These are phyloP conservation scores for Ascochyta lentis DNA, from an alignment of 2,329 filamentous ascomycete genomes.

Conservation along the genomic window DNA sequence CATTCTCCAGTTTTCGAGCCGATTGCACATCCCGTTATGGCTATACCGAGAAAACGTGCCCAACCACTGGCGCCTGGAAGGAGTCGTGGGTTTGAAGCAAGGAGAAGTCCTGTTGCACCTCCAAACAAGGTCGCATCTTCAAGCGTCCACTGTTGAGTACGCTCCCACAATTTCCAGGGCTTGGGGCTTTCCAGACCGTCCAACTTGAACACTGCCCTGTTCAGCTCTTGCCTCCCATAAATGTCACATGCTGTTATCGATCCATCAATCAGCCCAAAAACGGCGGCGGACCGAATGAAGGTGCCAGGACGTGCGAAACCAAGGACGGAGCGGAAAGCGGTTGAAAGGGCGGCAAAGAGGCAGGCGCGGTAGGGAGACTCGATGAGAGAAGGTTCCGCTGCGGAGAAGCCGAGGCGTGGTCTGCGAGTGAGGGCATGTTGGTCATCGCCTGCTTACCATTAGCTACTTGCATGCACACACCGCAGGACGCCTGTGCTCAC, in stretches of 20 bases:
- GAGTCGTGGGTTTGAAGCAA: conserved; percentile 23
- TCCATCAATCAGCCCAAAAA: conserved; percentile 20
- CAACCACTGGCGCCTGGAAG: conserved; percentile 27
- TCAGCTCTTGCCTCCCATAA: conserved; percentile 25
- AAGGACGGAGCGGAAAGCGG: conserved; percentile 21
- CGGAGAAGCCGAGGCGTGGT: conserved; percentile 11
- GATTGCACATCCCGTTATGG: conserved; percentile 24
- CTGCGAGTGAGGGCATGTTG: conserved; percentile 23
- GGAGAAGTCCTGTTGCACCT: conserved; percentile 20
- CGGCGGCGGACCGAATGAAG: conserved; percentile 22
- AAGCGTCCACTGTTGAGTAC: conserved; percentile 23
- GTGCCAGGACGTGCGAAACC: conserved; percentile 27
- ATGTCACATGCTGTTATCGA: conserved; percentile 11
- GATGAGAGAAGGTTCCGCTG: conserved; percentile 14
- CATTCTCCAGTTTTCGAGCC: conserved; percentile 11
- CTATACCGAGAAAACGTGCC: conserved; percentile 25
- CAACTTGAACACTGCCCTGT: conserved; percentile 28
- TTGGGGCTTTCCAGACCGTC: conserved; percentile 22
- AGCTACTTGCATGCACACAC: not conserved
- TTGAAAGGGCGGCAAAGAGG: conserved; percentile 15
- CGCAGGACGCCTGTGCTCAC: conserved; percentile 1
- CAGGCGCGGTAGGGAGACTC: conserved; percentile 13
- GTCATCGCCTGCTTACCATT: conserved; percentile 26
- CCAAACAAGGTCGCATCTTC: conserved; percentile 27
- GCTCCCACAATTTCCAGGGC: conserved; percentile 30